Evolutionary conservation across 306 rosid species (phyloP).

Genomic region (Cucumis melo): DNA sequence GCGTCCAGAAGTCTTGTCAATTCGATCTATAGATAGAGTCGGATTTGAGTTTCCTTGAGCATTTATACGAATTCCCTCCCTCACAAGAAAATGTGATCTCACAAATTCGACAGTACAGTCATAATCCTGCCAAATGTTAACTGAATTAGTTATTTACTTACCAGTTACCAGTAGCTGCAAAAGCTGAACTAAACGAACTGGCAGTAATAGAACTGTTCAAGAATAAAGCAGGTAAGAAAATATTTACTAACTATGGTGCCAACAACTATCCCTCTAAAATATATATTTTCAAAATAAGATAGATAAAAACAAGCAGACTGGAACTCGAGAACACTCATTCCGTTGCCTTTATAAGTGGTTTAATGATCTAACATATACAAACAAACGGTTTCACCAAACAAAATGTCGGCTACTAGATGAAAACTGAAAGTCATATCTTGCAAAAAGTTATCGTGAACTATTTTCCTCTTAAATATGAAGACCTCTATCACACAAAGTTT

Average conservation of each 20-base stretch:
- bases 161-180: neutral
- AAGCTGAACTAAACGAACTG: neutral
- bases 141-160: slow-evolving; percentile 16
- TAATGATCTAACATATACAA: neutral
- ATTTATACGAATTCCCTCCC: slow-evolving; percentile 59
- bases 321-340: neutral
- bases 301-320: neutral
- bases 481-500: neutral
- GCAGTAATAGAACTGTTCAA: neutral
- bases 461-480: neutral
- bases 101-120: slow-evolving; percentile 66
- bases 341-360: neutral
- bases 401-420: neutral
- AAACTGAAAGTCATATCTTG: neutral
- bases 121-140: slow-evolving; percentile 62
- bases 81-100: slow-evolving; percentile 95
- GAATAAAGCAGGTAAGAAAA: neutral
- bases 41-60: slow-evolving; percentile 73
- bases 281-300: neutral
- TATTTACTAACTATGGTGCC: neutral
- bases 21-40: slow-evolving; percentile 73
- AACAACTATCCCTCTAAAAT: neutral
- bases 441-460: neutral
- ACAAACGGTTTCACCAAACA: neutral
- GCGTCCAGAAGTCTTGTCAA: slow-evolving; percentile 72